Evolutionary conservation across 169 alveolate genomes (phyloP).

Genomic region (Gregarina niphandrodes): DNA sequence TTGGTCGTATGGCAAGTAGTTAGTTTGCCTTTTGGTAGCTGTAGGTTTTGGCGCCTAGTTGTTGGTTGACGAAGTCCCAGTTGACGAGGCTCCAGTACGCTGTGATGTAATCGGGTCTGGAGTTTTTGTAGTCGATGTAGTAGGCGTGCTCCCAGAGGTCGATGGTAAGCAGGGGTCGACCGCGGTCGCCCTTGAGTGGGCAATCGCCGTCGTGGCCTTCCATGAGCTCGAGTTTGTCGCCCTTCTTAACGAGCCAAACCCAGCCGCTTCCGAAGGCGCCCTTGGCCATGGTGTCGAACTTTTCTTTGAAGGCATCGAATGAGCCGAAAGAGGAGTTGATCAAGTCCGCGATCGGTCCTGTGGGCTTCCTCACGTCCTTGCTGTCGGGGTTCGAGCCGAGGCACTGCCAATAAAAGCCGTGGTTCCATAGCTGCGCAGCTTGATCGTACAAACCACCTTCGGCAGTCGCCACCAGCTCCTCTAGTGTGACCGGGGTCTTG

Average conservation of each 20-base stretch:
- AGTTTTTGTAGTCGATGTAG: slow-evolving; percentile 53
- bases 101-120: slow-evolving; percentile 30
- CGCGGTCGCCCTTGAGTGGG: slow-evolving; percentile 16
- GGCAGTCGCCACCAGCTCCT: too few species aligned
- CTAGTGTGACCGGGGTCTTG: too few species aligned
- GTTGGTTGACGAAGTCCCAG: slow-evolving; percentile 51
- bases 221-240: slow-evolving; percentile 53
- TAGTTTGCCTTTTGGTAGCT: too few species aligned
- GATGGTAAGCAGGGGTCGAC: slow-evolving; percentile 40
- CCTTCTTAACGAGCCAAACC: slow-evolving; percentile 81
- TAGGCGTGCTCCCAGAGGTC: slow-evolving; percentile 83
- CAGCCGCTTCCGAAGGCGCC: slow-evolving; percentile 92
- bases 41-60: too few species aligned
- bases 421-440: slow-evolving; percentile 74
- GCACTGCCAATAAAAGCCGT: slow-evolving; percentile 69
- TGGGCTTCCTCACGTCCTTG: slow-evolving; percentile 61
- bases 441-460: too few species aligned
- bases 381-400: too few species aligned
- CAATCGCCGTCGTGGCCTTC: slow-evolving; percentile 16
- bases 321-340: slow-evolving; percentile 56
- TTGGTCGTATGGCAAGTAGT: too few species aligned
- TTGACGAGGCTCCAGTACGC: slow-evolving; percentile 56
- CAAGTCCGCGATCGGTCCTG: slow-evolving; percentile 40
- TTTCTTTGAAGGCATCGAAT: slow-evolving; percentile 43
- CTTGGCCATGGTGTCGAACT: slow-evolving; percentile 44